Evolutionary conservation across 2,329 filamentous ascomycete genomes (phyloP).

Genomic region (Venturiaceae sp.): DNA sequence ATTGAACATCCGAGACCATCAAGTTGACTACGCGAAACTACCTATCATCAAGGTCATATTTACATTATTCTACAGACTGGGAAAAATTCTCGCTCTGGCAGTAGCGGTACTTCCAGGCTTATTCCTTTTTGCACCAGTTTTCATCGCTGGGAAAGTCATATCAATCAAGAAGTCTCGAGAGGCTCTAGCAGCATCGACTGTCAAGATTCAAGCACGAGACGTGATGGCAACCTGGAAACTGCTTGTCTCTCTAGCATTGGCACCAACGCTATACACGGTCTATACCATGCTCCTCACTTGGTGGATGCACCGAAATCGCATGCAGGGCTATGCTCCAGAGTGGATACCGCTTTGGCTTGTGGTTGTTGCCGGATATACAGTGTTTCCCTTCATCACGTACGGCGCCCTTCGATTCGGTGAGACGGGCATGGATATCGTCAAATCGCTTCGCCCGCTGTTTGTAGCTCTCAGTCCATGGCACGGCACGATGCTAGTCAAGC

Average conservation of each 20-base stretch:
- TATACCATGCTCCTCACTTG: conserved; percentile 67
- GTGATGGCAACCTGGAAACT: conserved; percentile 95
- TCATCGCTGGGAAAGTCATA: conserved; percentile 74
- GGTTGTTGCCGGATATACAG: conserved; percentile 61
- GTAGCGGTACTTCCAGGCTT: conserved; percentile 79
- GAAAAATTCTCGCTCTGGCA: conserved; percentile 67
- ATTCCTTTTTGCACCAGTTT: conserved; percentile 79
- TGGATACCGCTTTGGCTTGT: conserved; percentile 74
- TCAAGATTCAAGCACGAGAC: conserved; percentile 81
- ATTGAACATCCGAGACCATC: conserved; percentile 83
- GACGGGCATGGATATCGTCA: conserved; percentile 97
- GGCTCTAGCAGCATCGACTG: conserved; percentile 73
- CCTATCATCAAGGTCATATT: conserved; percentile 66
- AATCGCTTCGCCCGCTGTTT: conserved; percentile 80
- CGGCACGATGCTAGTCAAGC: conserved; percentile 62
- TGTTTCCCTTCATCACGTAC: conserved; percentile 85
- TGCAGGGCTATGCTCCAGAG: conserved; percentile 71
- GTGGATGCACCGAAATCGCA: conserved; percentile 71
- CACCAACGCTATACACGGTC: conserved; percentile 70
- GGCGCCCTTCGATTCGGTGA: conserved; percentile 91
- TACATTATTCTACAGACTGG: conserved; percentile 68
- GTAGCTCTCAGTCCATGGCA: conserved; percentile 64
- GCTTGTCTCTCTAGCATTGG: conserved; percentile 74
- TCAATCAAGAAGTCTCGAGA: conserved; percentile 73
- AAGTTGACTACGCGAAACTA: conserved; percentile 85